These are phyloP conservation scores for Hirschioporus abietinus DNA, from an alignment of 768 basidiomycete genomes.

Conservation along the genomic window DNA sequence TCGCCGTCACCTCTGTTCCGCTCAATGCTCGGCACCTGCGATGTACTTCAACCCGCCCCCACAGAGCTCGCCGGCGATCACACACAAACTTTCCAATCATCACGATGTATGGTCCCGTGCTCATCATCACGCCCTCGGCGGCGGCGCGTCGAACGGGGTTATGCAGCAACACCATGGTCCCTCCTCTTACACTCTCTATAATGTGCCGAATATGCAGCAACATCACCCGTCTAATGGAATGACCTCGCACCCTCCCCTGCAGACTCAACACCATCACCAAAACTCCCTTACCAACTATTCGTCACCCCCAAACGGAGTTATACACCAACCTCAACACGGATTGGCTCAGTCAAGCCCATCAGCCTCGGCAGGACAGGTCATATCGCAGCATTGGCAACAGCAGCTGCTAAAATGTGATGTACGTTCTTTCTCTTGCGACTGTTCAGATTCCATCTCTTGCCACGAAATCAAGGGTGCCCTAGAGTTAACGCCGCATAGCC, in stretches of 20 bases:
- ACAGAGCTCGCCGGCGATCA: conserved; percentile 77
- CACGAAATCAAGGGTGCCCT: not conserved
- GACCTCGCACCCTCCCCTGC: conserved; percentile 40
- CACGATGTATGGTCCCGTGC: conserved; percentile 72
- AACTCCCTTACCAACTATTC: conserved; percentile 62
- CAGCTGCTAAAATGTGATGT: conserved; percentile 92
- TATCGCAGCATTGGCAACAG: conserved; percentile 87
- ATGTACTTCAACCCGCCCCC: conserved; percentile 64
- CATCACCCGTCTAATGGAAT: conserved; percentile 51
- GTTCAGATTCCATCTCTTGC: conserved; percentile 14
- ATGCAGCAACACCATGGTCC: conserved; percentile 72
- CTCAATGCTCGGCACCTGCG: conserved; percentile 31
- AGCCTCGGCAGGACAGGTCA: conserved; percentile 50
- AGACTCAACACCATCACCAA: conserved; percentile 73
- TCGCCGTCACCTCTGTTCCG: not conserved
- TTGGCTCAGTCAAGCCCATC: conserved; percentile 57
- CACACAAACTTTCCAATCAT: conserved; percentile 72
- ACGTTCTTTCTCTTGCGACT: conserved; percentile 21
- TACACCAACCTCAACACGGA: conserved; percentile 46
- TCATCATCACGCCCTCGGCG: conserved; percentile 50
- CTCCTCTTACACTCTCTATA: conserved; percentile 55
- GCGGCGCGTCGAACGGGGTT: conserved; percentile 34
- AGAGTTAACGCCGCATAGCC: not conserved
- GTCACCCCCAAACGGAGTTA: conserved; percentile 69
- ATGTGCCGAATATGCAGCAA: conserved; percentile 52